phyloP scores from a whole-genome alignment of 2,329 filamentous ascomycete species.

The Fusarium sp. region DNA sequence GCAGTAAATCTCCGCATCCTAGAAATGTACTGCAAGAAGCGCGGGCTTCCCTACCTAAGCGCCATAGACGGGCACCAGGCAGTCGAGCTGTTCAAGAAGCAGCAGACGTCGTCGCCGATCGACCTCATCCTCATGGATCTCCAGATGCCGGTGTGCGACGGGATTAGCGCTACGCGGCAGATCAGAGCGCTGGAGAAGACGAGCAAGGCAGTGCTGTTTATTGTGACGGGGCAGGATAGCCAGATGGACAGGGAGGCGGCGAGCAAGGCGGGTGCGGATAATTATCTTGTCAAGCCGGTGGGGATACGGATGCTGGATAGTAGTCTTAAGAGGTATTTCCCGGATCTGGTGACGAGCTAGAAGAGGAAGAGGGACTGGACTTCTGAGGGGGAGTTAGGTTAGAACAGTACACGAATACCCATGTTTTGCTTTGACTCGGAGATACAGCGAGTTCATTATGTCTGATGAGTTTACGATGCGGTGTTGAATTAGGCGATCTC shows the following conservation, averaged over 20 bases:
- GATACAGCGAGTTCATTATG: not conserved
- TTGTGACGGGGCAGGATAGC: slow-evolving; percentile 44
- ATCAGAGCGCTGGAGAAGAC: slow-evolving; percentile 38
- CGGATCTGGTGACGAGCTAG: slow-evolving; percentile 2
- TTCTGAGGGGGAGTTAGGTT: not conserved
- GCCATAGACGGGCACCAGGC: slow-evolving; percentile 57
- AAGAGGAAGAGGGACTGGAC: not conserved
- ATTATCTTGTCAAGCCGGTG: slow-evolving; percentile 41
- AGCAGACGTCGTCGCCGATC: slow-evolving; percentile 27
- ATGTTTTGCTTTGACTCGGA: not conserved
- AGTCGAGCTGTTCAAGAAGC: slow-evolving; percentile 45
- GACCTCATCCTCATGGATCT: slow-evolving; percentile 44
- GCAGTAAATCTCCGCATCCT: slow-evolving; percentile 59
- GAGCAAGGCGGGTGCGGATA: slow-evolving; percentile 34
- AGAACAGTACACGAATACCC: slow-evolving; percentile 1
- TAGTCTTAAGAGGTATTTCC: slow-evolving; percentile 27
- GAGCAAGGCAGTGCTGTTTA: slow-evolving; percentile 31
- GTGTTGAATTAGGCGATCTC: not conserved
- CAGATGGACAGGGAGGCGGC: slow-evolving; percentile 27
- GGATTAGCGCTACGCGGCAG: slow-evolving; percentile 40
- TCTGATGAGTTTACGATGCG: not conserved
- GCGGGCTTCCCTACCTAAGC: slow-evolving; percentile 52
- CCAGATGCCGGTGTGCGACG: slow-evolving; percentile 45
- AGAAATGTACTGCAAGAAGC: slow-evolving; percentile 56
- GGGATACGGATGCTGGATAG: slow-evolving; percentile 32